Evolutionary conservation across 2,329 filamentous ascomycete species (phyloP), one percentile per base, ranked within the genome.

Genomic region (Aspergillus chevalieri): DNA sequence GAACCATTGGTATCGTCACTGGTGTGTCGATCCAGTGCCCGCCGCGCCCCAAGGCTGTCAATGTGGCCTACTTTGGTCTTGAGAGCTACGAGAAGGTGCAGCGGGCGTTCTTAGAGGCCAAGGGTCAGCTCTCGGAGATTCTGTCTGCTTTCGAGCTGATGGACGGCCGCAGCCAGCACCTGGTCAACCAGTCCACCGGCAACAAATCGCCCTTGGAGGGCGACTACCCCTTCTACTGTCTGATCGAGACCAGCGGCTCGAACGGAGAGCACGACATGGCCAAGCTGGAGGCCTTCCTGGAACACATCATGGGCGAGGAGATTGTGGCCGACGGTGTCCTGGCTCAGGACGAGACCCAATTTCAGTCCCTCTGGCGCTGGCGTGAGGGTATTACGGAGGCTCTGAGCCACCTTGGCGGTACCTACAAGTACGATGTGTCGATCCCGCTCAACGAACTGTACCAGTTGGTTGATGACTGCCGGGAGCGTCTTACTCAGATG

Each of bases 371-470:
- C 46, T 98, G 93, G 93, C 79, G 82, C 51, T 97, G 91, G 83
- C 84, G 93, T 55, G 93, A 98, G 75, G 89, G 90, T 58, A 89
- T 98, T 59, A 85, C 91, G 0, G 93, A 98, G 74, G 84, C 85
- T 43, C 77, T 94, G 22, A 88, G 88, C 54, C 90, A 96, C 68
- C 89, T 87, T 72, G 94, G 93, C 51, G 93, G 91, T 42, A 91
- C 93, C 7, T 98, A 98, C 80, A 98, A 98, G 74, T 98, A 98
- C 69, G 93, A 98, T 65, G 79, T 98, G 28, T 97, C 93, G 6
- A 95, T 98, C 57, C 93, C 93, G 1, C 79, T 98, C 24, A 72
- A 81, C 10, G 85, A 95, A 58, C 82, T 98, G 62, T 98, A 98
- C 73, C 77, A 81, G 59, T 78, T 98, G 26, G 93, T 98, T 26